Evolutionary conservation across 495 filamentous ascomycete genomes (phyloP).

Genomic region (Chaetomium fimeti): DNA sequence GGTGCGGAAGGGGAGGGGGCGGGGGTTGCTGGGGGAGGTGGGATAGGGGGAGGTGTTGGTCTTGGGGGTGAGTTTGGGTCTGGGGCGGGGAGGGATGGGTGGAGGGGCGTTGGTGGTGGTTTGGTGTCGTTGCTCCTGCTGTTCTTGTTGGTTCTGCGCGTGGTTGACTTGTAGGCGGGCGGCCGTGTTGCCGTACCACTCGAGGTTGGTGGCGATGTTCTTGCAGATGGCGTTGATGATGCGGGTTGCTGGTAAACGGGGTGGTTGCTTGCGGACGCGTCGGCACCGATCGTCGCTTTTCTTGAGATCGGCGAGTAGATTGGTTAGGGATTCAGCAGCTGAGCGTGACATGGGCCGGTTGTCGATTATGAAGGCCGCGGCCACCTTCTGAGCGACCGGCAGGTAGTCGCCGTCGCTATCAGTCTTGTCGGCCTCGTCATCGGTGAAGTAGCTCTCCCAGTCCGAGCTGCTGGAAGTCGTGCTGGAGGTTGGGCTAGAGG

Average conservation of each 20-base stretch:
- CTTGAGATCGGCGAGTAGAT: neutral
- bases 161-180: neutral
- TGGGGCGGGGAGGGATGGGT: too few species aligned
- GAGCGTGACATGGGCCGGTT: too few species aligned
- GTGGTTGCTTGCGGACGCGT: too few species aligned
- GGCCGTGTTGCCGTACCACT: neutral
- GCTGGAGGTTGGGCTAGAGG: too few species aligned
- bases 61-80: too few species aligned
- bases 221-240: neutral
- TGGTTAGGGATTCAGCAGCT: neutral
- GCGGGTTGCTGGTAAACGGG: too few species aligned
- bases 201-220: neutral
- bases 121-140: too few species aligned
- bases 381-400: neutral
- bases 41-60: too few species aligned
- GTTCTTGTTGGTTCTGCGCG: neutral
- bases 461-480: too few species aligned
- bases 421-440: neutral
- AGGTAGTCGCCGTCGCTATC: neutral
- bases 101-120: too few species aligned
- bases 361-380: neutral
- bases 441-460: neutral
- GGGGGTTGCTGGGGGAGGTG: too few species aligned
- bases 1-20: too few species aligned
- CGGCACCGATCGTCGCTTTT: neutral